phyloP scores from a whole-genome alignment of 768 basidiomycete species.

The Tricholoma terreum region DNA sequence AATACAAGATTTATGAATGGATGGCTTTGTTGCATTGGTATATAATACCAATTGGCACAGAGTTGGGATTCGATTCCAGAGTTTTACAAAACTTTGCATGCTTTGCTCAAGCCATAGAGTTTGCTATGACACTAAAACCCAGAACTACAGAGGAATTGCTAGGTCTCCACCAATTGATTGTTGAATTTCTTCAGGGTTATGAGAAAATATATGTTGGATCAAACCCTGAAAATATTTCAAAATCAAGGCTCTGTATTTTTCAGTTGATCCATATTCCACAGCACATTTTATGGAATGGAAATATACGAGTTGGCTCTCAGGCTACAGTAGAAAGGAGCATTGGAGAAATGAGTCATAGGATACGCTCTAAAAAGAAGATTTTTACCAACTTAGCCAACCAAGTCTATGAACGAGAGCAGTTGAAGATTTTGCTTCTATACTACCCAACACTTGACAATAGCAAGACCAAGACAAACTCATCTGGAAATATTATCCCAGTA shows the following conservation, averaged over 20 bases:
- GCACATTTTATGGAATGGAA: too few species aligned
- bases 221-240: slow-evolving; percentile 22
- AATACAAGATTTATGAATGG: slow-evolving; percentile 36
- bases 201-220: slow-evolving; percentile 26
- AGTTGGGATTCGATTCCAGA: slow-evolving; percentile 21
- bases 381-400: slow-evolving; percentile 25
- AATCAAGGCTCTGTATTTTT: slow-evolving; percentile 15
- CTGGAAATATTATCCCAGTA: too few species aligned
- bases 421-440: too few species aligned
- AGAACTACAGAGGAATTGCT: slow-evolving; percentile 16
- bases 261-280: slow-evolving; percentile 32
- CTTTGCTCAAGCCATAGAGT: slow-evolving; percentile 25
- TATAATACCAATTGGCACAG: slow-evolving; percentile 30
- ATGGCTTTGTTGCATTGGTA: slow-evolving; percentile 36
- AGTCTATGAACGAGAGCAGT: too few species aligned
- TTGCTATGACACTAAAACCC: slow-evolving; percentile 25
- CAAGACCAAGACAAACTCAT: too few species aligned
- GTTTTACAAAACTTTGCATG: slow-evolving; percentile 26
- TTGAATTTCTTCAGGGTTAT: slow-evolving; percentile 22
- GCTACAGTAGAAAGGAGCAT: too few species aligned
- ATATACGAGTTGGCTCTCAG: too few species aligned
- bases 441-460: too few species aligned
- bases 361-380: slow-evolving; percentile 28
- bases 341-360: slow-evolving; percentile 26
- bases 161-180: slow-evolving; percentile 18